Evolutionary conservation across 805 yeast species (phyloP), one percentile per base, ranked within the genome.

Genomic region (Schizosaccharomyces lindneri): DNA sequence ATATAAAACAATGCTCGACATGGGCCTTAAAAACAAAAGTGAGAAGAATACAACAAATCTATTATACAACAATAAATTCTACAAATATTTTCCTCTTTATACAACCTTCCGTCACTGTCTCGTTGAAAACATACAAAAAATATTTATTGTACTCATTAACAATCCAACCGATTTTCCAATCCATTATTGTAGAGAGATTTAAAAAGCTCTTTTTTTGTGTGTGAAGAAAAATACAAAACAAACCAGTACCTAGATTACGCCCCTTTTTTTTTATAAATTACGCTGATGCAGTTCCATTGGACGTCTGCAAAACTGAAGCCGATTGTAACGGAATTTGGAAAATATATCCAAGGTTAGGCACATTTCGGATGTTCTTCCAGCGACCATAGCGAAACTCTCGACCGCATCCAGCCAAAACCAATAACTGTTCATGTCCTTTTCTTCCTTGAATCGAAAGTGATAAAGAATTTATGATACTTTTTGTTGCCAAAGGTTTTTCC

Each of bases 401-500:
- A 6, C 57, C 57, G 15, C 57, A 51, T 7, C 39, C 57, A 51
- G 36, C 57, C 19, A 51, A 29, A 6, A 51, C 36, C n/a, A 17
- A 17, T 6, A 51, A 17, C 17, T 51, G 36, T 51, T 21, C 31
- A 17, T 51, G 57, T 11, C 32, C 32, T 7, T 29, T 17, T 51
- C 27, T 51, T 51, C 57, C 57, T 24, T 24, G 36, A 21, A 51
- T 7, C 11, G 57, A 51, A 21, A 61, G 13, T 64, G 64, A 36
- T 7, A 57, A 17, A 4, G 39, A 31, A 36, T 32, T 65, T 7
- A 57, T 70, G 9, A 63, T 57, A 60, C 69, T 70, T 4, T 62
- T 65, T 13, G 65, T 65, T 2, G 67, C 48, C 39, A 69, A 63
- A 17, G 69, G 59, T 60, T 65, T 80, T 9, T 79, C 77, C 32